phyloP scores from a whole-genome alignment of 371 early-diverging fungal species.

The Rhizoclosmatium hyalinum region DNA sequence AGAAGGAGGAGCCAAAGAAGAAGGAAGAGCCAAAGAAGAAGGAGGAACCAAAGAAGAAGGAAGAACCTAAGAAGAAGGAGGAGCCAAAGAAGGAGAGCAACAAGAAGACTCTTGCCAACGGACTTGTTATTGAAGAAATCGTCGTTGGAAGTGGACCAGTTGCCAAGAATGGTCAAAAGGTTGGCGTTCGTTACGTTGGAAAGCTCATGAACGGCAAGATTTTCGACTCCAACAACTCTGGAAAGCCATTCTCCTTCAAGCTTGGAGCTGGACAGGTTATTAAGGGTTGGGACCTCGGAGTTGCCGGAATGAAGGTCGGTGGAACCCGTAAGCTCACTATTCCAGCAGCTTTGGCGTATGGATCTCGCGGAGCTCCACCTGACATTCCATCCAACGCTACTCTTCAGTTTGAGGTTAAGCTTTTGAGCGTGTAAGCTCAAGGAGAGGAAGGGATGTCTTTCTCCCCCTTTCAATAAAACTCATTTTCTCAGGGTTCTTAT shows the following conservation, averaged over 20 bases:
- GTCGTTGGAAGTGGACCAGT: slow-evolving; percentile 76
- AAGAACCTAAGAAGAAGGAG: slow-evolving; percentile 55
- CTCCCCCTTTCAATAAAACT: too few species aligned
- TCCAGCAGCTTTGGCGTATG: slow-evolving; percentile 89
- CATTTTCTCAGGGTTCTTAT: background rate
- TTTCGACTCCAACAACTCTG: slow-evolving; percentile 91
- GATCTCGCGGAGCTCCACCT: slow-evolving; percentile 59
- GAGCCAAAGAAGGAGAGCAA: slow-evolving; percentile 48
- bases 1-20: slow-evolving; percentile 40
- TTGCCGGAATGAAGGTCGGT: slow-evolving; percentile 85
- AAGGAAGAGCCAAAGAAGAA: slow-evolving; percentile 40
- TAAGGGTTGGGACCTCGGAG: slow-evolving; percentile 49
- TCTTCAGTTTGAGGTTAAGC: slow-evolving; percentile 84
- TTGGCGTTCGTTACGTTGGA: slow-evolving; percentile 90
- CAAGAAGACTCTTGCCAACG: slow-evolving; percentile 70
- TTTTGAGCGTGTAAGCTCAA: slow-evolving; percentile 48
- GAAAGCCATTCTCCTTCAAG: slow-evolving; percentile 88
- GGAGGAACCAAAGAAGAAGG: slow-evolving; percentile 40
- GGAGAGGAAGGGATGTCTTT: too few species aligned
- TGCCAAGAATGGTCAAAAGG: slow-evolving; percentile 83
- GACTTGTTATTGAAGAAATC: slow-evolving; percentile 82
- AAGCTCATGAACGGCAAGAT: slow-evolving; percentile 89
- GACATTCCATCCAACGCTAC: slow-evolving; percentile 88
- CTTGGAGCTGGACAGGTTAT: slow-evolving; percentile 94
- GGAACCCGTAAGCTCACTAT: slow-evolving; percentile 90